Base-by-base conservation (phyloP, 2,329 filamentous ascomycete species). In the Ciborinia camelliae region DNA sequence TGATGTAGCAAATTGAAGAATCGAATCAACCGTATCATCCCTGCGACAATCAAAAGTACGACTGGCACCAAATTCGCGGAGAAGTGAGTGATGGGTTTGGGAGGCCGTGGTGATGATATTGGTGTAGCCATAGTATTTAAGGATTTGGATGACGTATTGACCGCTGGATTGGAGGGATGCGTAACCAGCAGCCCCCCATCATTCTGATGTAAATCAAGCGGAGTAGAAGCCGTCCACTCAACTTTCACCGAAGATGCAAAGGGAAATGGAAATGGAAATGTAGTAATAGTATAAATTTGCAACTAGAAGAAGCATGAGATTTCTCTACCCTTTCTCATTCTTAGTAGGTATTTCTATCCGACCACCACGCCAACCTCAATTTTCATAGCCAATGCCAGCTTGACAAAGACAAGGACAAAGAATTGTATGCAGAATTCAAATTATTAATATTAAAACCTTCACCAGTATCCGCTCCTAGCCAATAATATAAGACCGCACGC, bases 121-220 rank as follows among this genome's bases (percentile, higher is more conserved):
- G 18, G 68, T 75, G 71, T 84, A 85, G 0, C 84, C 82, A 76
- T 81, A 85, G 69, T 81, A 79, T 20, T 72, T 75, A 7, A 85
- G 75, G 3, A 86, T 79, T 59, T 77, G 77, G 9, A 77, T 67
- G 0, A 71, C 72, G 48, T 71, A 77, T 48, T 75, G 73, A 32
- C 58, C 58, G 23, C 57, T 60, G 20, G 3, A 3, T n/a, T 60
- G 14, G 3, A 48, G 3, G n/a, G n/a, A n/a, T n/a, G n/a, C n/a
- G n/a, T n/a, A n/a, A n/a, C n/a, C n/a, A n/a, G n/a, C n/a, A n/a
- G n/a, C n/a, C n/a, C n/a, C n/a, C n/a, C n/a, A n/a, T n/a, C n/a
- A 62, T n/a, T 62, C 50, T 62, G 28, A 28, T 62, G 20, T 18
- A 62, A 35, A 53, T 53, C 35, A 2, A 53, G 2, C 5, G 48